Conservation (phyloP, 2,329 filamentous ascomycete genomes). For the Aspergillus sp. region DNA sequence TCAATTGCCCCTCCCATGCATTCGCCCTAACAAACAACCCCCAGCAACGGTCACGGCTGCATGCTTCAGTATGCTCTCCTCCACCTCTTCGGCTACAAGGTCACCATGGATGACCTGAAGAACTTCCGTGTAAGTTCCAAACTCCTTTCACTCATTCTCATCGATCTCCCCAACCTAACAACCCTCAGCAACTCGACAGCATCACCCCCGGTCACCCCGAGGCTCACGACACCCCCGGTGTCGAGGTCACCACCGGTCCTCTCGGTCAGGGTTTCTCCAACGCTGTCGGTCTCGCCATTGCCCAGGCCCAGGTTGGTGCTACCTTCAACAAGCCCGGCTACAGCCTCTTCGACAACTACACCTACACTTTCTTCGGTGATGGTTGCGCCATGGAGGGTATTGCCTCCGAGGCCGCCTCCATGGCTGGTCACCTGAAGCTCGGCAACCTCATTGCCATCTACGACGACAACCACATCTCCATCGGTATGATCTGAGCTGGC, state of each 20-base stretch:
- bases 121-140: conserved; percentile 72
- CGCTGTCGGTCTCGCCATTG: conserved; percentile 95
- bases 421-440: conserved; percentile 93
- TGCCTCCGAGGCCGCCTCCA: conserved; percentile 85
- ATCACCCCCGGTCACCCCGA: conserved; percentile 97
- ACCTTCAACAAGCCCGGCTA: conserved; percentile 96
- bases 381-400: conserved; percentile 99
- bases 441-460: conserved; percentile 97
- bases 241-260: conserved; percentile 97
- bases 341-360: conserved; percentile 92
- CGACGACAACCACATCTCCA: conserved; percentile 97
- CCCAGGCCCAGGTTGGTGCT: conserved; percentile 85
- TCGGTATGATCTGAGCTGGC: conserved; percentile 49
- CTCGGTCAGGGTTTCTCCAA: conserved; percentile 97
- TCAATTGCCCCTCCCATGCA: neutral
- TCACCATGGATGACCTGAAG: conserved; percentile 91
- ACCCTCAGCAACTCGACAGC: conserved; percentile 63
- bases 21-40: conserved; percentile 10
- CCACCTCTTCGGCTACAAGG: conserved; percentile 87
- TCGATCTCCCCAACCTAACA: conserved; percentile 1
- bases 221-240: conserved; percentile 90
- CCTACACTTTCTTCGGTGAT: conserved; percentile 95
- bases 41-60: conserved; percentile 95
- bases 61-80: conserved; percentile 99
- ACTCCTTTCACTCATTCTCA: conserved; percentile 43